Evolutionary conservation across 257 asterid genomes (phyloP), one percentile per base, ranked within the genome.

Genomic region (Salvia rosmarinus): DNA sequence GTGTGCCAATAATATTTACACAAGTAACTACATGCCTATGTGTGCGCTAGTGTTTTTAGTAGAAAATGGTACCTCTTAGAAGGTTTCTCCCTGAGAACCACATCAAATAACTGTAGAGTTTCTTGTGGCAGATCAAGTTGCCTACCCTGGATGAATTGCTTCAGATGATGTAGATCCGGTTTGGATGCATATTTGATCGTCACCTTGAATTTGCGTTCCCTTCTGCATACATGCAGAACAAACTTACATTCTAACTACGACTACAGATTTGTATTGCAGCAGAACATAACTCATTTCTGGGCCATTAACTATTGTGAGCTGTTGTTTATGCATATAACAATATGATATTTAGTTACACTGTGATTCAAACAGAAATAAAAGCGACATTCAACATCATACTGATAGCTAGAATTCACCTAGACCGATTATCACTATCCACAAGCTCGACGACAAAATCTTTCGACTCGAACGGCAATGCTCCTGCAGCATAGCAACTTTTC

Each of bases 51-150:
- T 3, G 6, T 2, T 16, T 35, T n/a, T 7, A 54, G 58, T 3
- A 39, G 28, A 66, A 16, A 37, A 19, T 9, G 2, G 25, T 61
- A 85, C 92, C 20, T 42, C 4, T 19, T 42, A 0, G 96, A 86
- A 14, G 94, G 96, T 0, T 2, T 71, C 79, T 84, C 85, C 44
- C 98, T 61, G 9, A 93, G 87, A 67, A 86, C 97, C 68, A 93
- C 95, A 54, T 93, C 98, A 43, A 89, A 90, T 39, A 81, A 83
- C 43, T 93, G 98, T 2, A 93, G 49, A 4, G 92, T 89, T 74
- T 90, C 96, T 0, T 86, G 90, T 0, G 98, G 96, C 3, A 44
- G 54, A 68, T 93, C 97, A n/a, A 4, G 84, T 34, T 87, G 97
- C 13, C 73, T 67, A 0, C 91, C 63, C 16, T 20, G 51, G 4